A percentile compares a stretch with the other conserved stretches of the same genome.
These are phyloP conservation scores for Trypanosoma congolense DNA, from an alignment of 208 protist species.

Conservation along the genomic window DNA sequence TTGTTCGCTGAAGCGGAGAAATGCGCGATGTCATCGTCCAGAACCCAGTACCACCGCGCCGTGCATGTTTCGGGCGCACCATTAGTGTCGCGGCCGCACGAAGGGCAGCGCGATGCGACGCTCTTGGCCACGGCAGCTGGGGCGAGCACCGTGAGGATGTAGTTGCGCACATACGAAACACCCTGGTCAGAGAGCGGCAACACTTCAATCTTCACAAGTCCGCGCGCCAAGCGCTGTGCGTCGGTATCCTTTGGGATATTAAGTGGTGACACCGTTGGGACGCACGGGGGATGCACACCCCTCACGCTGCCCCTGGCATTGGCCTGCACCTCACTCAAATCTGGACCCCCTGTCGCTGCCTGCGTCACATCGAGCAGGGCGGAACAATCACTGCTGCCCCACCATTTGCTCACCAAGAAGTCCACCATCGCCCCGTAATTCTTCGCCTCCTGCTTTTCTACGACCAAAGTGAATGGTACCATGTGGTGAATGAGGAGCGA, in stretches of 20 bases:
- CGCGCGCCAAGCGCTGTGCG: slow-evolving; percentile 25
- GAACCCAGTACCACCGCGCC: slow-evolving; percentile 60
- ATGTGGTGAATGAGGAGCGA: slow-evolving; percentile 55
- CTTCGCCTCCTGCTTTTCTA: slow-evolving; percentile 56
- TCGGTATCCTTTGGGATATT: slow-evolving; percentile 15
- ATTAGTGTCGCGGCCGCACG: background rate
- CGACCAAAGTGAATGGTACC: slow-evolving; percentile 75
- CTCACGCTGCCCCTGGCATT: too few species aligned
- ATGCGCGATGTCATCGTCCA: slow-evolving; percentile 86
- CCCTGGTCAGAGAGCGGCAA: slow-evolving; percentile 61
- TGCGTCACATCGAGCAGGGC: background rate
- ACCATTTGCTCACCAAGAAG: slow-evolving; percentile 44
- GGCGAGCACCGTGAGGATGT: slow-evolving; percentile 77
- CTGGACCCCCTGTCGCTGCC: background rate
- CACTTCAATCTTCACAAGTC: slow-evolving; percentile 52
- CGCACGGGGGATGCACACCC: background rate
- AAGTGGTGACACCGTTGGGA: slow-evolving; percentile 3
- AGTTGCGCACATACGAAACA: slow-evolving; percentile 83
- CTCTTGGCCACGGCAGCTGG: slow-evolving; percentile 33
- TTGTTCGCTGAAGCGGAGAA: slow-evolving; percentile 37
- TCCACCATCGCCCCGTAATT: slow-evolving; percentile 58
- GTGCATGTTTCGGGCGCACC: background rate
- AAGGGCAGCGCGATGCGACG: background rate
- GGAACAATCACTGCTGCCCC: slow-evolving; percentile 20
- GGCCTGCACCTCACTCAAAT: background rate